Evolutionary conservation across 495 filamentous ascomycete species (phyloP).

Genomic region (Penicillium ucsense): DNA sequence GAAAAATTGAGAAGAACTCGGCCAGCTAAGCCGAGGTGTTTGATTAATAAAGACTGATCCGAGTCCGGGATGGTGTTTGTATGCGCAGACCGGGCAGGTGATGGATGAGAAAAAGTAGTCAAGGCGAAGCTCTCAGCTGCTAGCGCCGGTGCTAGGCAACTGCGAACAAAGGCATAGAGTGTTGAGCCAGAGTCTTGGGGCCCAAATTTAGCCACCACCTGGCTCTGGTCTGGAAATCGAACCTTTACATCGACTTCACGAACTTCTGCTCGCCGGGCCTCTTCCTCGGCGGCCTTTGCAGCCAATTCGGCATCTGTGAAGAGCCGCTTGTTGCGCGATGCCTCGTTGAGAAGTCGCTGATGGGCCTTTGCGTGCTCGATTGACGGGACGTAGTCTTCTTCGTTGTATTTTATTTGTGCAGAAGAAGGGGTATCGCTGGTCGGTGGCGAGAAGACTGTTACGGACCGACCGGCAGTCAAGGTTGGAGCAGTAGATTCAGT

Average conservation of each 20-base stretch:
- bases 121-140: conserved; percentile 40
- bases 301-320: conserved; percentile 42
- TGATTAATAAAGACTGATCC: conserved; percentile 51
- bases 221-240: conserved; percentile 76
- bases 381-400: conserved; percentile 71
- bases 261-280: conserved; percentile 51
- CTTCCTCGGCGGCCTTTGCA: conserved; percentile 39
- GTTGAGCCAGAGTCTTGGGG: conserved; percentile 51
- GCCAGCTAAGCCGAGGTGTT: conserved; percentile 57
- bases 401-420: conserved; percentile 51
- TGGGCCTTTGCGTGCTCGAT: conserved; percentile 77
- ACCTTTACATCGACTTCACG: conserved; percentile 66
- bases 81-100: conserved; percentile 14
- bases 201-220: conserved; percentile 53
- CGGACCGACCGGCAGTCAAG: conserved; percentile 31
- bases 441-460: conserved; percentile 71
- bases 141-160: conserved; percentile 27
- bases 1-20: conserved; percentile 66
- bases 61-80: conserved; percentile 34
- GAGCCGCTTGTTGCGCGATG: conserved; percentile 54
- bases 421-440: conserved; percentile 63
- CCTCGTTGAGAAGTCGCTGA: conserved; percentile 57
- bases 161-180: conserved; percentile 59
- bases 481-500: conserved; percentile 6
- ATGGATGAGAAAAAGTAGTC: conserved; percentile 21